Conservation (phyloP, 2,329 filamentous ascomycete species). For the Colletotrichum eleusines region DNA sequence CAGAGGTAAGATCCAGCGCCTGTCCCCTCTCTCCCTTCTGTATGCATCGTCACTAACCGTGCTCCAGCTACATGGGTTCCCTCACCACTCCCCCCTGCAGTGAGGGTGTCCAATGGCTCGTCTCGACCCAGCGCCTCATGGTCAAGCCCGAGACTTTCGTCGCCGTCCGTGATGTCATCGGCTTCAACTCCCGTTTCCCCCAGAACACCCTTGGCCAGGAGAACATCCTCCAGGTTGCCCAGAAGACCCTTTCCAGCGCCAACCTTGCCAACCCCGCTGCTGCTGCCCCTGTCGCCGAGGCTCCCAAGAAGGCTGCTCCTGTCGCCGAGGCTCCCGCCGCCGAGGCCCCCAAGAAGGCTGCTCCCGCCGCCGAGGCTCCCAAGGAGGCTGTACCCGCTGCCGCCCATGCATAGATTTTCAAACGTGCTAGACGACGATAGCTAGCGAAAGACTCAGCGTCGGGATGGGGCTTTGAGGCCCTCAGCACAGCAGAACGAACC, state of each 20-base stretch:
- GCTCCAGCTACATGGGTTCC: conserved; percentile 57
- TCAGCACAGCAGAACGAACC: background rate
- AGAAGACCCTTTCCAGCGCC: conserved; percentile 25
- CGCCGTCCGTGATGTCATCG: conserved; percentile 57
- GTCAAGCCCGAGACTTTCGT: conserved; percentile 54
- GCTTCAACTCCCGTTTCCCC: conserved; percentile 61
- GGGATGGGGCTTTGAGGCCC: background rate
- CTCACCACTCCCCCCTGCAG: conserved; percentile 64
- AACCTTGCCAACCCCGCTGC: conserved; percentile 17
- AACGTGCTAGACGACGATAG: conserved; percentile 1
- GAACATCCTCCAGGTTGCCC: conserved; percentile 52
- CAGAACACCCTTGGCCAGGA: conserved; percentile 57
- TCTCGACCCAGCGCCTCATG: conserved; percentile 57
- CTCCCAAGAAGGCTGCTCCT: conserved; percentile 3
- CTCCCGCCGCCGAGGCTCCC: background rate
- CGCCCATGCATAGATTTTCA: conserved; percentile 6
- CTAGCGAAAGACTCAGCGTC: background rate
- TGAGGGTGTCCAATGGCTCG: conserved; percentile 62
- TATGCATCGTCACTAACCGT: background rate
- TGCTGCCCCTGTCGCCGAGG: background rate
- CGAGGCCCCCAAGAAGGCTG: background rate
- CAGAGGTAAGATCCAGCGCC: conserved; percentile 49
- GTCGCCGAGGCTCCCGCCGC: conserved; percentile 5
- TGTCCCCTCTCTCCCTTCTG: background rate
- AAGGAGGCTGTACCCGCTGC: conserved; percentile 5